phyloP scores from a whole-genome alignment of 2,329 filamentous ascomycete species.

The Penicillium janthinellum region DNA sequence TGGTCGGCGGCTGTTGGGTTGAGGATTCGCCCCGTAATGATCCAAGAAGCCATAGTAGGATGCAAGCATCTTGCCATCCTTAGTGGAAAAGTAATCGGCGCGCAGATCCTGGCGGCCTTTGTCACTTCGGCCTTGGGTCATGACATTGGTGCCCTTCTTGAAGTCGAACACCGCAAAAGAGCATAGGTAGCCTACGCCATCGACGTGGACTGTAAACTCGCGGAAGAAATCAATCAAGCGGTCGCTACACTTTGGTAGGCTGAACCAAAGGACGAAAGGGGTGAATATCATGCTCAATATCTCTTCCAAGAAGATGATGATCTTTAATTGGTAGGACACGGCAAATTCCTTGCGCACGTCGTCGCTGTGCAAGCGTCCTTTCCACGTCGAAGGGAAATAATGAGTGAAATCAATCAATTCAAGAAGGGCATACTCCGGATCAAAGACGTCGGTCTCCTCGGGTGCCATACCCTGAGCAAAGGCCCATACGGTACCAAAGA shows the following conservation, averaged over 20 bases:
- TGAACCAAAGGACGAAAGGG: conserved; percentile 83
- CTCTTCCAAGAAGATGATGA: conserved; percentile 90
- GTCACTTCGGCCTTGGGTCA: conserved; percentile 41
- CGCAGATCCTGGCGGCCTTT: conserved; percentile 63
- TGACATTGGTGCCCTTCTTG: conserved; percentile 71
- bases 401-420: conserved; percentile 92
- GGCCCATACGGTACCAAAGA: conserved; percentile 82
- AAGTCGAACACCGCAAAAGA: conserved; percentile 98
- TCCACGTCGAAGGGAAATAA: conserved; percentile 88
- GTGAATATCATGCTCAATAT: conserved; percentile 90
- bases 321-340: conserved; percentile 85
- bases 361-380: conserved; percentile 84
- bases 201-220: conserved; percentile 95
- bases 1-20: conserved; percentile 48
- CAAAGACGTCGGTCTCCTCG: conserved; percentile 85
- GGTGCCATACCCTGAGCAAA: conserved; percentile 80
- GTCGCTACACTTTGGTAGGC: conserved; percentile 83
- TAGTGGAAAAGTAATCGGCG: conserved; percentile 90
- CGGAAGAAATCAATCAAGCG: conserved; percentile 97
- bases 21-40: conserved; percentile 79
- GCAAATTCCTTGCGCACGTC: conserved; percentile 92
- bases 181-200: conserved; percentile 93
- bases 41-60: conserved; percentile 95
- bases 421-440: conserved; percentile 84
- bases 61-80: conserved; percentile 97